Conservation (phyloP, 768 basidiomycete species). For the Pulveroboletus sp. region DNA sequence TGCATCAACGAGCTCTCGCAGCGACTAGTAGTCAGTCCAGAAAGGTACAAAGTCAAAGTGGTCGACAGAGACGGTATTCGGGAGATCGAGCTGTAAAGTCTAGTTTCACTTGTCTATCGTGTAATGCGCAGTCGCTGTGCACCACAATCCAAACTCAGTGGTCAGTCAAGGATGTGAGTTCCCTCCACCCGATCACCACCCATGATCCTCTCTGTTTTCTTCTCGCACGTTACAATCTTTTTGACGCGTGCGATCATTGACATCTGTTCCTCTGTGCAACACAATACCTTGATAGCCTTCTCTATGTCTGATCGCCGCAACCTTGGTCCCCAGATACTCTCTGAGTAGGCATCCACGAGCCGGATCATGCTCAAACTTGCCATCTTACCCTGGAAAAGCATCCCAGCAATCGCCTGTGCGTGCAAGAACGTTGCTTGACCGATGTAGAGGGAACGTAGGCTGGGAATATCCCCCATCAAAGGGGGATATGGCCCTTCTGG, state of each 20-base stretch:
- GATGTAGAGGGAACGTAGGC: slow-evolving; percentile 40
- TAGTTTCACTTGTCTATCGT: background rate
- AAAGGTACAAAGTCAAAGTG: slow-evolving; percentile 82
- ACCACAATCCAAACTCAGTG: background rate
- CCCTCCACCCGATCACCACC: slow-evolving; percentile 47
- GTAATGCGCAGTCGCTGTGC: background rate
- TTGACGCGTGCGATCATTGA: slow-evolving; percentile 33
- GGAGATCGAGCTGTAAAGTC: slow-evolving; percentile 61
- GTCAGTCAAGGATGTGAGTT: slow-evolving; percentile 19
- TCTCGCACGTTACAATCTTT: slow-evolving; percentile 44
- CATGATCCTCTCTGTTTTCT: slow-evolving; percentile 46
- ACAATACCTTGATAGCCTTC: slow-evolving; percentile 21
- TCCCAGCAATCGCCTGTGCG: slow-evolving; percentile 35
- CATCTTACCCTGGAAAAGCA: slow-evolving; percentile 27
- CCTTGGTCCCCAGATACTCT: slow-evolving; percentile 56
- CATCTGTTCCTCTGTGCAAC: slow-evolving; percentile 8
- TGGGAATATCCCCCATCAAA: slow-evolving; percentile 35
- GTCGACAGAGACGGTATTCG: slow-evolving; percentile 90
- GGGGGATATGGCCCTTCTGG: slow-evolving; percentile 14
- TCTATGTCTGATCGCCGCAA: slow-evolving; percentile 48
- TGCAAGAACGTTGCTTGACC: slow-evolving; percentile 48
- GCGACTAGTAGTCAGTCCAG: slow-evolving; percentile 73
- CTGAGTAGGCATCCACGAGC: slow-evolving; percentile 50
- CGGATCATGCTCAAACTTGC: slow-evolving; percentile 32
- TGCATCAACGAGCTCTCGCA: slow-evolving; percentile 88